Percentiles rank a stretch among this genome's conserved stretches.
These are phyloP conservation scores for Leccinum uliginosum DNA, from an alignment of 768 basidiomycete species.

Conservation along the genomic window DNA sequence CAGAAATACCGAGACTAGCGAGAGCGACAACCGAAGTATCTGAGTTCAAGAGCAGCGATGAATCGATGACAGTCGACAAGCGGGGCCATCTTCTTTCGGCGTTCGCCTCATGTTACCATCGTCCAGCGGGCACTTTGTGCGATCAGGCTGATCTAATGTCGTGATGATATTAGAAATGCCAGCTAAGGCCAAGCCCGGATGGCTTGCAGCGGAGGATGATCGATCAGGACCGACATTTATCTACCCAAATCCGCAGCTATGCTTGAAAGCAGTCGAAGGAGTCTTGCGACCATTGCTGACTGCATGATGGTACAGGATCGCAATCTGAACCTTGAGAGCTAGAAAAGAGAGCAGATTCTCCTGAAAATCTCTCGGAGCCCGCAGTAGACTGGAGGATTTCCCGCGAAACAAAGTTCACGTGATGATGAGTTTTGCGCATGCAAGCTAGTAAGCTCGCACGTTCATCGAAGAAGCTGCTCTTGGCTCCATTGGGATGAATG, in stretches of 20 bases:
- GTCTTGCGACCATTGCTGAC: not conserved
- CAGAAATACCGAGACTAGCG: not conserved
- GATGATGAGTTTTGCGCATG: not conserved
- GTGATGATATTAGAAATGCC: not conserved
- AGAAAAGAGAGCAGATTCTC: not conserved
- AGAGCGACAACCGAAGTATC: not conserved
- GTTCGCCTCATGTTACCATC: conserved; percentile 17
- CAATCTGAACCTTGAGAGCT: not conserved
- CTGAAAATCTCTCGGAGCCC: not conserved
- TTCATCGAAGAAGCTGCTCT: not conserved
- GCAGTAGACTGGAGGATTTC: conserved; percentile 3
- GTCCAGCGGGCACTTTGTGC: not conserved
- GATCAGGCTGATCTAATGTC: conserved; percentile 3
- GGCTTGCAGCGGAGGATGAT: not conserved
- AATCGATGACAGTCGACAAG: not conserved
- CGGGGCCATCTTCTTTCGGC: not conserved
- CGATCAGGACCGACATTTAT: not conserved
- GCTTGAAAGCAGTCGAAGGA: conserved; percentile 5
- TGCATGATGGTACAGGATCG: not conserved
- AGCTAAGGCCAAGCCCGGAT: conserved; percentile 1
- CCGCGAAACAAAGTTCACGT: conserved; percentile 15
- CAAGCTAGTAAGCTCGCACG: not conserved
- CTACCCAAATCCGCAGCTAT: not conserved
- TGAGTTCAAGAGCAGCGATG: not conserved
- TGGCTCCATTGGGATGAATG: conserved; percentile 1